Evolutionary conservation across 495 filamentous ascomycete genomes (phyloP).

Genomic region (Ascobolus immersus): DNA sequence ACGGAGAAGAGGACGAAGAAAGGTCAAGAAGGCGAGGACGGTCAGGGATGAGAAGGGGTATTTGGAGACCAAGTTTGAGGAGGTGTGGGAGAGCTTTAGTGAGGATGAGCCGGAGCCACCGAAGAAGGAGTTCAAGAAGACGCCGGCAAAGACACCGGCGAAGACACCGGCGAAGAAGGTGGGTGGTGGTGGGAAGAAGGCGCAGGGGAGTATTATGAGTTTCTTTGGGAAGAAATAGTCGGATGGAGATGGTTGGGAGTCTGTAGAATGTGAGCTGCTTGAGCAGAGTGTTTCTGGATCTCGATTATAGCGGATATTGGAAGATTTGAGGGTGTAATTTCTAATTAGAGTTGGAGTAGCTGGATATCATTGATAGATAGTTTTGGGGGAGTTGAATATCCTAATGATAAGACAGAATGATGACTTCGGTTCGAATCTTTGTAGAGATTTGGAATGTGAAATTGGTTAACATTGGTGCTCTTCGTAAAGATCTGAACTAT

Average conservation of each 20-base stretch:
- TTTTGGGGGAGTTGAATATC: not conserved
- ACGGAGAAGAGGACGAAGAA: conserved; percentile 48
- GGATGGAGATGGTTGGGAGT: not conserved
- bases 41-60: conserved; percentile 85
- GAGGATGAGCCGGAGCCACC: conserved; percentile 55
- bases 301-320: not conserved
- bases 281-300: not conserved
- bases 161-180: conserved; percentile 12
- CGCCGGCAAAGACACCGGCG: conserved; percentile 16
- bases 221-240: conserved; percentile 74
- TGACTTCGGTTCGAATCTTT: no score
- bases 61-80: conserved; percentile 71
- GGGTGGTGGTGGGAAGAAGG: conserved; percentile 8
- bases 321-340: no score
- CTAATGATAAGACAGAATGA: not conserved
- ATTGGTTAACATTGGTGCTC: no score
- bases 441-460: no score
- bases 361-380: not conserved
- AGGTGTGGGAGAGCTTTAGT: conserved; percentile 84
- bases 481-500: no score
- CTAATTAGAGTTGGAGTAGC: not conserved
- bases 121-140: conserved; percentile 30
- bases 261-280: not conserved
- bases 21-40: conserved; percentile 72
- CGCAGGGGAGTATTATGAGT: conserved; percentile 73